Evolutionary conservation across 805 yeast species (phyloP), one percentile per base, ranked within the genome.

Genomic region (Schwanniomyces vanrijiae): DNA sequence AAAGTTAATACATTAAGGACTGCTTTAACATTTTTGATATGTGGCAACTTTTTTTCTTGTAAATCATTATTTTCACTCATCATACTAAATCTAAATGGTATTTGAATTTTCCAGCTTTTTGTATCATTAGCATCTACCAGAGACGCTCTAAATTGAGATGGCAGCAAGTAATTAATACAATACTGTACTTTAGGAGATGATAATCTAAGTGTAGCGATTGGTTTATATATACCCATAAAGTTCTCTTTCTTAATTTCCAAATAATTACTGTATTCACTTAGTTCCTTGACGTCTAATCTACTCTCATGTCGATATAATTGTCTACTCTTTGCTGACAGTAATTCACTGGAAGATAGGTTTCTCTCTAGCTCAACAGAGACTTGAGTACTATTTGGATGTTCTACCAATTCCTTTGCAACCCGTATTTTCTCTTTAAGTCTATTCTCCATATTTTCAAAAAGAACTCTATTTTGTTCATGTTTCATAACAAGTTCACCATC

Each of bases 1-100:
- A 65, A 49, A 18, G 75, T 65, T 26, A 64, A 42, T 1, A 61
- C 73, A 3, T 62, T 62, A 22, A 72, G 56, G 34, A 69, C 74
- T 2, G 64, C 61, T 2, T 37, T 28, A 8, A 61, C 49, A 1
- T 41, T 13, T 33, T 56, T 62, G 39, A 65, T 48, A 37, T 59
- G 60, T 0, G 71, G 69, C 2, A 58, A 56, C 28, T 56, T 57
- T 19, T 21, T 43, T 11, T 35, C 29, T 4, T 37, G 22, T 14
- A 49, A 29, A n/a, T 34, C 38, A 14, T 24, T 2, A 5, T 45
- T 41, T 5, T 48, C 43, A 8, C 45, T 41, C 5, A 44, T 40
- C 18, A 50, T 56, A 7, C 41, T 29, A 8, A 65, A 28, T 8
- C 58, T 58, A 22, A 68, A 21, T 0, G 71, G 73, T 14, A 69